Percentiles rank a stretch among this genome's conserved stretches.
phyloP scores from a whole-genome alignment of 768 basidiomycete genomes.

The Rhizopogon sp. region DNA sequence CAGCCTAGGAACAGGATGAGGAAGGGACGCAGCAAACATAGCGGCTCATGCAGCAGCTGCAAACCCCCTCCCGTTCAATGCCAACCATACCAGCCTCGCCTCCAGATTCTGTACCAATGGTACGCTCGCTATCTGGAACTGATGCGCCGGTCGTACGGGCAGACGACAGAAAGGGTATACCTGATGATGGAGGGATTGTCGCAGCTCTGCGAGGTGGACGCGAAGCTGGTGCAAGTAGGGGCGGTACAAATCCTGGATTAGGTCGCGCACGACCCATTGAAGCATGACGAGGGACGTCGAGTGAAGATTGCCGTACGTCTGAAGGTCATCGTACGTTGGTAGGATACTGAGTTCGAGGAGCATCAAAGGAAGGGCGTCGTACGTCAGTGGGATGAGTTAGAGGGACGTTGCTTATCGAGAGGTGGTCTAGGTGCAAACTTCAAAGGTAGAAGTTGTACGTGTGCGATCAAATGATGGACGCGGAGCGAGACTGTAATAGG shows the following conservation, averaged over 20 bases:
- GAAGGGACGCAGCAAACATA: no score
- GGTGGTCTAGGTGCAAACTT: slow-evolving; percentile 14
- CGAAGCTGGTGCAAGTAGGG: not conserved
- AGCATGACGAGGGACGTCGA: slow-evolving; percentile 8
- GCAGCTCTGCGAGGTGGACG: slow-evolving; percentile 2
- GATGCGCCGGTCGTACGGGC: slow-evolving; percentile 8
- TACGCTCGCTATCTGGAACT: slow-evolving; percentile 14
- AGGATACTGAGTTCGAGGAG: slow-evolving; percentile 1
- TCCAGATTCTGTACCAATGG: slow-evolving; percentile 66
- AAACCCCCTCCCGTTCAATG: no score
- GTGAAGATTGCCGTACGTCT: slow-evolving; percentile 7
- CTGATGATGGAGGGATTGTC: slow-evolving; percentile 7
- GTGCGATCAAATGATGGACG: slow-evolving; percentile 13
- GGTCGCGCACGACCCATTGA: not conserved
- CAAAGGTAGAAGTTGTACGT: slow-evolving; percentile 11
- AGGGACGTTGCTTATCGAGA: slow-evolving; percentile 10
- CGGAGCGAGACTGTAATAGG: not conserved
- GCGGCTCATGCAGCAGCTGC: no score
- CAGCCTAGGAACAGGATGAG: no score
- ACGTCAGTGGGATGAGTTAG: not conserved
- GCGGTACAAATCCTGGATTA: not conserved
- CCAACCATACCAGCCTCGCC: slow-evolving; percentile 25
- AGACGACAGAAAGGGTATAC: slow-evolving; percentile 13
- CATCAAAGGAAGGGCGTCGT: slow-evolving; percentile 10
- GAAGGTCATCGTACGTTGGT: no score